Evolutionary conservation across 345 rosid genomes (phyloP), one percentile per base, ranked within the genome.

Genomic region (Corchorus capsularis): DNA sequence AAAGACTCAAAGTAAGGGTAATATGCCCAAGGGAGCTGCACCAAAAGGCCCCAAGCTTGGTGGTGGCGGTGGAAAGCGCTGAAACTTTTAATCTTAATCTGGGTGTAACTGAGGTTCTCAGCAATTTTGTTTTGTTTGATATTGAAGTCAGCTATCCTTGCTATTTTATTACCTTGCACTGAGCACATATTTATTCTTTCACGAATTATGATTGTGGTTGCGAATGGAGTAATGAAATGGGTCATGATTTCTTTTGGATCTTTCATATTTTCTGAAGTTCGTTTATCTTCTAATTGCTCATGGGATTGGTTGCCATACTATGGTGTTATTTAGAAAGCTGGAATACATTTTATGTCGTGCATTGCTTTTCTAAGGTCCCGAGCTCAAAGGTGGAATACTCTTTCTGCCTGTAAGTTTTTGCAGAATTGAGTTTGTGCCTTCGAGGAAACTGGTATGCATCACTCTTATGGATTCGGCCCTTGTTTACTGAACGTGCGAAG

Each of bases 1-100:
- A 39, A 92, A 91, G 86, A 63, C 85, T 8, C 89, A 83, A 67
- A 47, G 75, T 52, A 92, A 88, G 84, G 78, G 89, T 17, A 77
- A 63, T 55, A 14, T 79, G 70, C 72, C 90, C 4, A 89, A 83
- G 77, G 34, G 27, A 78, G 88, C 82, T 12, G 85, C 72, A 57
- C 84, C 89, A 3, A 90, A 84, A 79, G 90, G 85, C 45, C 83
- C 87, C 32, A 92, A 85, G 81, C 72, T 88, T 43, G 89, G 95
- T 10, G 95, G 91, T 27, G 92, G 93, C 5, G 93, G 92, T n/a
- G 92, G 97, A 74, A 89, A 84, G 82, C 88, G 93, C 55, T 90
- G 81, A 87, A 9, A 19, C 39, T 15, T 55, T 53, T n/a, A 2
- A 11, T 69, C 55, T 4, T 67, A 27, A 27, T 27, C 27, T 27